Conservation (phyloP, 148 eudicot genomes). For the Rheum nobile region DNA sequence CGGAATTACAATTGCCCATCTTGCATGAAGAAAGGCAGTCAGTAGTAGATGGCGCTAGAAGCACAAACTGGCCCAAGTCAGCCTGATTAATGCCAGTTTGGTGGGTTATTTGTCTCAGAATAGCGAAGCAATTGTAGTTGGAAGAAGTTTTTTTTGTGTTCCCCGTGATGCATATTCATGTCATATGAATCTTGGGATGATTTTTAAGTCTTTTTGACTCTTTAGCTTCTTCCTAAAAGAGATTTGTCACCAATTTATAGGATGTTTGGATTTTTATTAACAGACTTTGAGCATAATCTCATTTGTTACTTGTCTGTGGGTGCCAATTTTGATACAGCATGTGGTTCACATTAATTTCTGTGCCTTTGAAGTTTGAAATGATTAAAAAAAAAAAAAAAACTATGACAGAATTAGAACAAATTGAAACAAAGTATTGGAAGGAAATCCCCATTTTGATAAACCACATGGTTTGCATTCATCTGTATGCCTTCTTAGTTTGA, state of each 20-base stretch:
- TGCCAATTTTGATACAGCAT: too few species aligned
- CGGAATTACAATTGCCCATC: conserved; percentile 90
- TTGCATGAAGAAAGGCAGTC: conserved; percentile 64
- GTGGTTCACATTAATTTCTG: too few species aligned
- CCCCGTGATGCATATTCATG: not conserved
- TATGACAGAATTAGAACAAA: not conserved
- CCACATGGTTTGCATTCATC: not conserved
- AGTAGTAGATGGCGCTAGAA: conserved; percentile 20
- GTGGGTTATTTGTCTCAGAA: not conserved
- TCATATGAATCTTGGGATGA: not conserved
- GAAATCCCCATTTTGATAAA: not conserved
- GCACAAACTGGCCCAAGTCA: not conserved
- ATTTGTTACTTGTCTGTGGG: not conserved
- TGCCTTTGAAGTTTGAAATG: too few species aligned
- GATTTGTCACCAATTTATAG: not conserved
- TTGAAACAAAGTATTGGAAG: too few species aligned
- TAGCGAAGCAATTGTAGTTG: not conserved
- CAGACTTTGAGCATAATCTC: not conserved
- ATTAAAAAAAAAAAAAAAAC: too few species aligned
- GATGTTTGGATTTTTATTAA: not conserved
- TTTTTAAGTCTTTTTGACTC: not conserved
- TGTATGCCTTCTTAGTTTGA: too few species aligned
- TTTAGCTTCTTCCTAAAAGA: not conserved
- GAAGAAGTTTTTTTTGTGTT: not conserved
- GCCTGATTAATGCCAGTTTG: not conserved